A percentile compares a stretch with the other conserved stretches of the same genome.
These are phyloP conservation scores for Tephrocybe sp. DNA, from an alignment of 768 basidiomycete species.

Conservation along the genomic window DNA sequence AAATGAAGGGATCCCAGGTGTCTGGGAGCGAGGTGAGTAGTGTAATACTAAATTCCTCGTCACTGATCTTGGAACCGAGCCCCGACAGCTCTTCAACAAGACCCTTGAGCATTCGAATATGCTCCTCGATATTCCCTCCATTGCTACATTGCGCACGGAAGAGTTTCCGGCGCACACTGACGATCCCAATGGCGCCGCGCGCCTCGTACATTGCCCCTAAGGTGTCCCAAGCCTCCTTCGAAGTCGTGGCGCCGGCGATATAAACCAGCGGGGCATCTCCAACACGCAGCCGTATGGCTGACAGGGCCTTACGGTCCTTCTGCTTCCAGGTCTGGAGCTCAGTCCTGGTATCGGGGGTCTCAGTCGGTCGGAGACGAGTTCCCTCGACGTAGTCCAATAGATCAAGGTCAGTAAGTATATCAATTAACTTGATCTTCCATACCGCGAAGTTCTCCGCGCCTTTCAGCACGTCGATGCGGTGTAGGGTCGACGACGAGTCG, in stretches of 20 bases:
- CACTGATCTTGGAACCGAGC: conserved; percentile 20
- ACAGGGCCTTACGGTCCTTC: conserved; percentile 28
- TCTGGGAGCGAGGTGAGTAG: conserved; percentile 31
- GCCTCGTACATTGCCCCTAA: conserved; percentile 27
- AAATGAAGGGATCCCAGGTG: conserved; percentile 31
- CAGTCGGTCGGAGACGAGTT: neutral
- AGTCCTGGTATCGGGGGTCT: neutral
- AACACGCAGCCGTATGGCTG: conserved; percentile 25
- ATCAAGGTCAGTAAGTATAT: conserved; percentile 15
- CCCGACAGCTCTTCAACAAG: conserved; percentile 21
- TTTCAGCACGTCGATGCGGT: conserved; percentile 2
- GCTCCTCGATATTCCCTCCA: too few species aligned
- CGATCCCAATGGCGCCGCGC: conserved; percentile 25
- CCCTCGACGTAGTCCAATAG: conserved; percentile 15
- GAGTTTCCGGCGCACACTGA: conserved; percentile 23
- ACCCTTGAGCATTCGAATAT: conserved; percentile 20
- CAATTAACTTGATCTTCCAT: conserved; percentile 12
- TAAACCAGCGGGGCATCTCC: conserved; percentile 26
- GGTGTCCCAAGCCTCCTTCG: conserved; percentile 25
- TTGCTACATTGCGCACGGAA: too few species aligned
- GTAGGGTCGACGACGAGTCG: too few species aligned
- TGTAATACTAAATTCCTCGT: conserved; percentile 28
- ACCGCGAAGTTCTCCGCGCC: conserved; percentile 8
- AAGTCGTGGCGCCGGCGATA: conserved; percentile 22
- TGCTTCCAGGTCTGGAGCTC: conserved; percentile 24